phyloP scores from a whole-genome alignment of 306 rosid species.

The Castanea sativa region DNA sequence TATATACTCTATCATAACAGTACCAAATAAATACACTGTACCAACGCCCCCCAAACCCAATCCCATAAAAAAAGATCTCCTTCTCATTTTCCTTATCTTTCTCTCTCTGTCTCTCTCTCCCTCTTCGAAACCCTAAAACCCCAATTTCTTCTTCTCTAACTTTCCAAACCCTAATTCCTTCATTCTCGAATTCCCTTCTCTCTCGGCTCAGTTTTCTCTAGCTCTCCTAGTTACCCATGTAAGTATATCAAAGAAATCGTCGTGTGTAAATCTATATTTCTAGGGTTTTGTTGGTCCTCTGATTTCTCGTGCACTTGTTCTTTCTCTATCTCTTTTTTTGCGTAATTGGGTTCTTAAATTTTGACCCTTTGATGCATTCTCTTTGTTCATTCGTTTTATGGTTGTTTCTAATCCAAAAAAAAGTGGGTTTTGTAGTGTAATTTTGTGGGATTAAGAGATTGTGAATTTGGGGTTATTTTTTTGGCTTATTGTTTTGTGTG shows the following conservation, averaged over 20 bases:
- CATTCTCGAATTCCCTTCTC: background rate
- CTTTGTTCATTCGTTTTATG: background rate
- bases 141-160: background rate
- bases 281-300: background rate
- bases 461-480: background rate
- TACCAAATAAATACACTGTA: background rate
- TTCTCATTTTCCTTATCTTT: background rate
- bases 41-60: background rate
- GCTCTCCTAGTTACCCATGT: conserved; percentile 27
- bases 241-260: conserved; percentile 6
- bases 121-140: conserved; percentile 41
- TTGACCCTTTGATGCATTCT: background rate
- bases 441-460: background rate
- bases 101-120: background rate
- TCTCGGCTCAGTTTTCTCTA: background rate
- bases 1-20: background rate
- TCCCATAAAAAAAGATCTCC: conserved; percentile 10
- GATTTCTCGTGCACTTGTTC: background rate
- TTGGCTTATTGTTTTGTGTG: background rate
- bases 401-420: background rate
- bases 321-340: background rate
- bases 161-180: background rate
- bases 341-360: background rate
- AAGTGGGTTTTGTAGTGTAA: background rate
- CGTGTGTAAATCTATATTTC: background rate